A percentile compares a stretch with the other conserved stretches of the same genome.
These are phyloP conservation scores for Hypseocharis bilobata DNA, from an alignment of 441 rosid genomes.

Conservation along the genomic window DNA sequence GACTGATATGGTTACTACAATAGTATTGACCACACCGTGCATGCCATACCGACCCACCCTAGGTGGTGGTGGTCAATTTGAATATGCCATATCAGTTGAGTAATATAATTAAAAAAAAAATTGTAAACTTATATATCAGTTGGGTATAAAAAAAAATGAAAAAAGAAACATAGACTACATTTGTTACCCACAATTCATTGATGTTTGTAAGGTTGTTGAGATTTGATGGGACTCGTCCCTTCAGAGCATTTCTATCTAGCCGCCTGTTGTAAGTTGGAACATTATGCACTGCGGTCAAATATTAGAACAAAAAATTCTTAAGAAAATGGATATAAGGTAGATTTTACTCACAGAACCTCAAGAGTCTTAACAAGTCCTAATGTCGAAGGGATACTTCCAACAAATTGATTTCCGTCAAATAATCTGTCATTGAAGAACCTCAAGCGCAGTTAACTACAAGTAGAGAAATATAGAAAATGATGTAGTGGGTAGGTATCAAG, in stretches of 20 bases:
- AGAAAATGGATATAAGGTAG: not conserved
- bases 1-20: too few relatives aligned
- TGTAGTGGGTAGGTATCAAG: not conserved
- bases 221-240: constrained; percentile 58
- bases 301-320: not conserved
- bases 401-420: constrained; percentile 73
- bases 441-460: not conserved
- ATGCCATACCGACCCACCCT: too few relatives aligned
- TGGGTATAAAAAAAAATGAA: not conserved
- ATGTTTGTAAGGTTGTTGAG: constrained; percentile 63
- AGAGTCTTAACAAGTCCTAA: constrained; percentile 62
- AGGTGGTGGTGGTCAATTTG: too few relatives aligned
- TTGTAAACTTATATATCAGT: not conserved
- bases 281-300: constrained; percentile 9
- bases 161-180: not conserved
- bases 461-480: not conserved
- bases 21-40: too few relatives aligned
- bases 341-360: constrained; percentile 91
- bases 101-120: too few relatives aligned
- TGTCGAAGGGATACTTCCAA: constrained; percentile 59
- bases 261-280: constrained; percentile 47
- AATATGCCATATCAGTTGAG: too few relatives aligned
- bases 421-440: constrained; percentile 35
- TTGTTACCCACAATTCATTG: constrained; percentile 58
- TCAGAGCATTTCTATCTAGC: constrained; percentile 67